Evolutionary conservation across 345 rosid genomes (phyloP), one percentile per base, ranked within the genome.

Genomic region (Salix caprea): DNA sequence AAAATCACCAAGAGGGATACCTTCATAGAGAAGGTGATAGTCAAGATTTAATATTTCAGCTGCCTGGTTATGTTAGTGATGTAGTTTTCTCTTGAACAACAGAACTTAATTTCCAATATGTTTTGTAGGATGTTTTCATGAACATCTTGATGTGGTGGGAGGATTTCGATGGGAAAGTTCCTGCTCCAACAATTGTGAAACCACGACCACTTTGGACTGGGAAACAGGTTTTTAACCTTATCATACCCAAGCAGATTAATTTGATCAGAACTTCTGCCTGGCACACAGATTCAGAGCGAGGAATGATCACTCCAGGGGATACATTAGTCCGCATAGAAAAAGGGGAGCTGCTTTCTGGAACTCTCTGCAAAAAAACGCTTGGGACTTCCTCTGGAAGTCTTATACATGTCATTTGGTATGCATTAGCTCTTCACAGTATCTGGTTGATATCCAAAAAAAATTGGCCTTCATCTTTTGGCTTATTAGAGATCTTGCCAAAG

Each of bases 61-160:
- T n/a, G 18, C n/a, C 70, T 50, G 6, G 60, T 67, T 70, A 46
- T 50, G 76, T 40, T 37, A 61, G 4, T 28, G 44, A 21, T 32
- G 50, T 48, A 23, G 6, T 46, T 62, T 15, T 39, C 39, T 50
- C 72, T 65, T 32, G 19, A 39, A 39, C n/a, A 23, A 21, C 10
- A 15, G 0, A 46, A 46, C 36, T 23, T 70, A 46, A 65, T n/a
- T 21, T 48, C 30, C 39, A 9, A 73, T 28, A 6, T 60, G 23
- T 67, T 67, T 58, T 78, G 71, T 88, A 95, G 99, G 98, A 95
- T 83, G 99, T 95, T 26, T 95, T 95, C 76, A 95, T 95, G 99
- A 95, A 95, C 81, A 87, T 82, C 62, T 90, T 95, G 85, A 95
- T 95, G 98, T 95, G 99, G 99, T 95, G 99, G 99, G 99, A 95